A percentile compares a stretch with the other conserved stretches of the same genome.
Conservation (phyloP, 2,329 filamentous ascomycete genomes). For the Didymella keratinophila region DNA sequence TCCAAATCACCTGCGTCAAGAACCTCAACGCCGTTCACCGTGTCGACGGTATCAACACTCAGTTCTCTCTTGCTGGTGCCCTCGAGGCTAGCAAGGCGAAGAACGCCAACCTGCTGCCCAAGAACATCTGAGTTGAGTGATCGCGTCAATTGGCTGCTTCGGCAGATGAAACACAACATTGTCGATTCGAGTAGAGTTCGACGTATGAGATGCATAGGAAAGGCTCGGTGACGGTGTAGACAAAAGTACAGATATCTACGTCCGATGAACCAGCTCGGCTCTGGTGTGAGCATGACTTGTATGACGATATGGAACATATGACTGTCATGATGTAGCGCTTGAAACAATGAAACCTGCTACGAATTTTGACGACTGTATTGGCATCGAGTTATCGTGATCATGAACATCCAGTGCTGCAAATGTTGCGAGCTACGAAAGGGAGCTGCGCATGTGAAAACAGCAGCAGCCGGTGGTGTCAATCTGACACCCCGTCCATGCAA, state of each 20-base stretch:
- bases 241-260: neutral
- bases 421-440: neutral
- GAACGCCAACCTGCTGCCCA: constrained; percentile 21
- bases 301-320: constrained; percentile 19
- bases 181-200: neutral
- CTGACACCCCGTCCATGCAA: neutral
- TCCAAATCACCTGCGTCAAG: constrained; percentile 86
- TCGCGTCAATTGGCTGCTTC: neutral
- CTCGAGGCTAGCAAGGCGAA: constrained; percentile 59
- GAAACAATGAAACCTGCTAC: constrained; percentile 19
- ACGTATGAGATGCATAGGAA: neutral
- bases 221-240: constrained; percentile 1
- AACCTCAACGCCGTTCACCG: constrained; percentile 89
- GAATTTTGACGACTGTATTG: neutral
- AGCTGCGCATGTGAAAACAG: neutral
- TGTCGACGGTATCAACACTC: constrained; percentile 73
- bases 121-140: constrained; percentile 10
- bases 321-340: constrained; percentile 15
- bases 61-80: constrained; percentile 74
- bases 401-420: neutral
- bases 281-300: constrained; percentile 11
- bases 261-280: neutral
- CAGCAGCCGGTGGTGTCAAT: neutral
- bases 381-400: neutral
- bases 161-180: neutral